Conservation (phyloP, 495 filamentous ascomycete species). For the Cercophora newfieldiana region DNA sequence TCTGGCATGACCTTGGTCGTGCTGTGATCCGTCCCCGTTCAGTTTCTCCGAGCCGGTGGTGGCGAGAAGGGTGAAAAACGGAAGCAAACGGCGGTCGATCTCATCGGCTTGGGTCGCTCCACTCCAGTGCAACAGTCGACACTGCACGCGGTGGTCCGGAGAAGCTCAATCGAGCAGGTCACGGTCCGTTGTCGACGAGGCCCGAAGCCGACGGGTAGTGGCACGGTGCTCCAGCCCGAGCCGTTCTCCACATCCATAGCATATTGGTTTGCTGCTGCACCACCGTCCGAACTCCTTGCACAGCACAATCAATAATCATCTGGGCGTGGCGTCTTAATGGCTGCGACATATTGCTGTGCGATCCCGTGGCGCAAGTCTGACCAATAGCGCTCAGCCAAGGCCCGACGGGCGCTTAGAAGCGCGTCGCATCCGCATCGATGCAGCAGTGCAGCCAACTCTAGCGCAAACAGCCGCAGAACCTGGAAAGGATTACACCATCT, state of each 20-base stretch:
- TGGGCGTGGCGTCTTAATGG: slow-evolving; percentile 24
- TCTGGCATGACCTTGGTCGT: too few species aligned
- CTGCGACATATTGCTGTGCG: slow-evolving; percentile 19
- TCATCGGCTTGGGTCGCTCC: neutral
- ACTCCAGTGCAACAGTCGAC: slow-evolving; percentile 17
- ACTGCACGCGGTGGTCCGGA: slow-evolving; percentile 15
- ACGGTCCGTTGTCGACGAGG: neutral
- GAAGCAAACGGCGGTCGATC: neutral
- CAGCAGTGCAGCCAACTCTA: slow-evolving; percentile 17
- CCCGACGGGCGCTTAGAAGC: slow-evolving; percentile 34
- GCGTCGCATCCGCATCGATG: too few species aligned
- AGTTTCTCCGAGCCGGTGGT: neutral
- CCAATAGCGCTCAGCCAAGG: slow-evolving; percentile 24
- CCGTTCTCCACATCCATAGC: slow-evolving; percentile 16
- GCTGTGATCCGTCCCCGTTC: neutral
- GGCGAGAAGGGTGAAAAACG: neutral
- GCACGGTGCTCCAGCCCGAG: neutral
- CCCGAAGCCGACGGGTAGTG: slow-evolving; percentile 9
- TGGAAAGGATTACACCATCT: slow-evolving; percentile 5
- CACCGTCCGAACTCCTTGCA: neutral
- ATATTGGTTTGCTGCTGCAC: neutral
- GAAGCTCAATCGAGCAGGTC: slow-evolving; percentile 20
- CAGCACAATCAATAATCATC: slow-evolving; percentile 30
- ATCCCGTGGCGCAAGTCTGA: slow-evolving; percentile 28
- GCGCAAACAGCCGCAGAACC: slow-evolving; percentile 12